phyloP scores from a whole-genome alignment of 2,329 filamentous ascomycete genomes.

The Epichloe bromicola region DNA sequence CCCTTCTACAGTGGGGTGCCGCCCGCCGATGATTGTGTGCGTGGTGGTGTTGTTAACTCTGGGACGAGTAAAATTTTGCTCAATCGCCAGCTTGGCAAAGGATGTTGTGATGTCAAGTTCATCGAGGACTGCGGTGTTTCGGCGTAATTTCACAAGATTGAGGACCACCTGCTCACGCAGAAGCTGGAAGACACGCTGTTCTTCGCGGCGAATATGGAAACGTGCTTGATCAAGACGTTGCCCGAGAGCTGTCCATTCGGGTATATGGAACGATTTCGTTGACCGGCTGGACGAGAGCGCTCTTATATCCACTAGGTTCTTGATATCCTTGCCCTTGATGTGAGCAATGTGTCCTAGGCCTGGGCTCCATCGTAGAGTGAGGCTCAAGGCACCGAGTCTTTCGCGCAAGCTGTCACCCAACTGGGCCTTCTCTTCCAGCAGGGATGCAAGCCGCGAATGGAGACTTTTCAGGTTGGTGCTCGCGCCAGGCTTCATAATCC shows the following conservation, averaged over 20 bases:
- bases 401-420: slow-evolving; percentile 50
- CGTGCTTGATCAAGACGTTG: slow-evolving; percentile 65
- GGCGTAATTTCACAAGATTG: slow-evolving; percentile 73
- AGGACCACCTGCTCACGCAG: slow-evolving; percentile 65
- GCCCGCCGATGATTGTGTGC: slow-evolving; percentile 71
- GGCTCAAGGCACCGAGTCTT: slow-evolving; percentile 45
- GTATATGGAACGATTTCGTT: slow-evolving; percentile 71
- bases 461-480: slow-evolving; percentile 52
- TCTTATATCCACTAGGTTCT: slow-evolving; percentile 19
- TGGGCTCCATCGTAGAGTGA: slow-evolving; percentile 77
- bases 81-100: slow-evolving; percentile 65
- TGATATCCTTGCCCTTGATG: slow-evolving; percentile 66
- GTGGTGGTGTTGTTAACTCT: slow-evolving; percentile 49
- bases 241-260: slow-evolving; percentile 75
- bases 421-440: slow-evolving; percentile 45
- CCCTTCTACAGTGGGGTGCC: slow-evolving; percentile 85
- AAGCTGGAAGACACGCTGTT: slow-evolving; percentile 63
- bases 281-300: slow-evolving; percentile 65
- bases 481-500: slow-evolving; percentile 56
- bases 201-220: slow-evolving; percentile 68
- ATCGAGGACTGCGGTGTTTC: slow-evolving; percentile 83
- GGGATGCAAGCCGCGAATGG: slow-evolving; percentile 50
- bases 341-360: slow-evolving; percentile 84
- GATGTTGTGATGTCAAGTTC: slow-evolving; percentile 85
- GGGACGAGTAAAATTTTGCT: slow-evolving; percentile 63